Evolutionary conservation across 73 alveolate genomes (phyloP), one percentile per base, ranked within the genome.

Genomic region (Paramecium caudatum): DNA sequence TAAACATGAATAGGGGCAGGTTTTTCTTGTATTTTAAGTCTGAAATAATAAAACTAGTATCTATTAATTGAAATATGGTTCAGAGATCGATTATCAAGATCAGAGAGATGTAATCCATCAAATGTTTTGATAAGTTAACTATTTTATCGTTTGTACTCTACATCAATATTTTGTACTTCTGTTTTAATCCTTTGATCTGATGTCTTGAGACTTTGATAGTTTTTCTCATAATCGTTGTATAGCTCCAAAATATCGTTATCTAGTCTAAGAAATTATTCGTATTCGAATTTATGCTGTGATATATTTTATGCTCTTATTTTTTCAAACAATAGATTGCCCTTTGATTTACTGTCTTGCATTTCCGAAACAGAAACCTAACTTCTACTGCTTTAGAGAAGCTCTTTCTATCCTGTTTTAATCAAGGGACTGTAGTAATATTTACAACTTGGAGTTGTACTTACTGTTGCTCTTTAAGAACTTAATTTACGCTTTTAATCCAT

Each of bases 141-240:
- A 65, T 65, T 65, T 30, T 36, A 55, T 55, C 30, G 23, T 55
- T 55, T 55, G 80, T 17, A 33, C 34, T 65, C 50, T n/a, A 33
- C 83, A 32, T 30, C 27, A 36, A 33, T 8, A 30, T 33, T 65
- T 65, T 33, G 33, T 30, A 16, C 27, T 25, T 25, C 47, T n/a
- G 83, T 65, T 43, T 30, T n/a, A 2, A 65, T 65, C 34, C 37
- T 30, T 16, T 15, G 69, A 39, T 21, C 39, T 45, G 43, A 27
- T 19, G n/a, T n/a, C n/a, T 47, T 68, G 19, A 74, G 68, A 16
- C 47, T 68, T 74, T 74, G 16, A 43, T 74, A 74, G 43, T 74
- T 74, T 45, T 74, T 21, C 70, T 74, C 88, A 45, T 74, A 74
- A 21, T 74, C 49, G 32, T 74, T 74, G 32, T 74, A 74, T 27